Base-by-base conservation (phyloP, 345 rosid genomes). In the Camelina hispida region DNA sequence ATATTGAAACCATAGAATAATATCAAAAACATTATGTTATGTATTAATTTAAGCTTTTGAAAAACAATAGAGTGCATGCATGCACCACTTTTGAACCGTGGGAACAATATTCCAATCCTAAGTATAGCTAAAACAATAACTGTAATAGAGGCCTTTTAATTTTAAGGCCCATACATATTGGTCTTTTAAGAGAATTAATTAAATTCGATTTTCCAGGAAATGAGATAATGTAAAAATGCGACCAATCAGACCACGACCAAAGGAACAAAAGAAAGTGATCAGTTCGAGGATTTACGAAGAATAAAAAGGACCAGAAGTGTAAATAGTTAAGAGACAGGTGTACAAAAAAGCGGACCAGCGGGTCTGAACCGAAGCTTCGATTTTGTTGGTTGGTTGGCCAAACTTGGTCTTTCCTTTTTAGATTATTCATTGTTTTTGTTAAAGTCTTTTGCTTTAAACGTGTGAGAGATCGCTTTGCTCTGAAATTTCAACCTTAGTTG, bases 291-390 rank as follows among this genome's bases (percentile, higher is more conserved):
- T 16, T 17, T 16, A 11, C 18, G 62, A 63, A 63, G 53, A 55
- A 69, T 16, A 25, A 0, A 30, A 69, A 23, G 79, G 80, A 63
- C 66, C 47, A 56, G 13, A 54, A 16, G 2, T 46, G 47, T 55
- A 71, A 77, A 71, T 64, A 48, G 17, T 63, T 37, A 17, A 28
- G 22, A 18, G 72, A 57, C 62, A 71, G 55, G 37, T 65, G 42
- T 17, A 51, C 54, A 66, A 71, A 28, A 28, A 71, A 65, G 7
- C 47, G 22, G 72, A 77, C 80, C 67, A 66, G 64, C 35, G 30
- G 43, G 76, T 64, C 80, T 40, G 63, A 66, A 78, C 65, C 67
- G 78, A 78, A 78, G 78, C 81, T 78, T 73, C 78, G 71, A 47
- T 78, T 66, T 28, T 28, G 30, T 28, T 52, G 77, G 66, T 78